Evolutionary conservation across 225 moss, liverwort and hornwort species (phyloP).

Genomic region (Pseudoscleropodium purum): DNA sequence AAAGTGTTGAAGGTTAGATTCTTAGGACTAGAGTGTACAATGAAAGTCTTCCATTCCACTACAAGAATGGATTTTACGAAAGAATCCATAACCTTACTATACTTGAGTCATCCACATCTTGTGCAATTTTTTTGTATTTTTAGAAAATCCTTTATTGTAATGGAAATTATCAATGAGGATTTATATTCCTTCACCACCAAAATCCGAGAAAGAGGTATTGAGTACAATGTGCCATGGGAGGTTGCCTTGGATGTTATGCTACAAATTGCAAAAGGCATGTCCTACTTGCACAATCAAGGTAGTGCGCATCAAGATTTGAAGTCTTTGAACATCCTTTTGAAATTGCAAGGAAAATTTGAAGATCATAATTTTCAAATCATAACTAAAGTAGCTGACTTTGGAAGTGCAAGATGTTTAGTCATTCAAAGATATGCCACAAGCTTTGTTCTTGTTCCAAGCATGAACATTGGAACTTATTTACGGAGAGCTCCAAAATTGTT

Average conservation of each 20-base stretch:
- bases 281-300: background rate
- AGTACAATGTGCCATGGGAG: background rate
- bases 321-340: background rate
- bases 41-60: background rate
- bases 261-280: background rate
- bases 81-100: background rate
- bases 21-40: background rate
- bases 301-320: slow-evolving; percentile 8
- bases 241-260: background rate
- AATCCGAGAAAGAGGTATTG: background rate
- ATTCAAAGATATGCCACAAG: background rate
- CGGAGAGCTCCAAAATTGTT: background rate
- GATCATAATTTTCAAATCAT: background rate
- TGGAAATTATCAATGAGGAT: background rate
- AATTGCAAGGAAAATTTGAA: background rate
- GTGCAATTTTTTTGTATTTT: background rate
- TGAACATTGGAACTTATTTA: background rate
- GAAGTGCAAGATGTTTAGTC: background rate
- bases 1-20: background rate
- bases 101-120: background rate
- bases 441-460: background rate
- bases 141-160: background rate
- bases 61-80: background rate
- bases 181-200: background rate
- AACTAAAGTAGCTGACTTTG: background rate